These are phyloP conservation scores for Aspergillus baeticus DNA, from an alignment of 495 filamentous ascomycete genomes.

Conservation along the genomic window DNA sequence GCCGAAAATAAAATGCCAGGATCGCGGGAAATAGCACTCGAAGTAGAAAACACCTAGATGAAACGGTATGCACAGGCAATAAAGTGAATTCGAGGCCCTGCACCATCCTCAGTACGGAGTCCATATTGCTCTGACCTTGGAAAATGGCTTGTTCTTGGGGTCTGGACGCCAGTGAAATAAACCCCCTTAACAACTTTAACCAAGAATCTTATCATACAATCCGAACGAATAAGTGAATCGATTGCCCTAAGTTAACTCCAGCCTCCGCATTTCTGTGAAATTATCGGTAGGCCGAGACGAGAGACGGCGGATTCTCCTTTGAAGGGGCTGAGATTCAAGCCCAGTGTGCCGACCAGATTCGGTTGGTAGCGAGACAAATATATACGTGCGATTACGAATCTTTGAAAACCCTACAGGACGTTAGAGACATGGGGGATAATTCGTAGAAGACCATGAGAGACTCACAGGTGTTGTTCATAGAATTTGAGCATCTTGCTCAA, in stretches of 20 bases:
- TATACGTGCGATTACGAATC: constrained; percentile 16
- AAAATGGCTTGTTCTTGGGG: background rate
- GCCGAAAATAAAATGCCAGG: background rate
- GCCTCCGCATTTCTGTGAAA: background rate
- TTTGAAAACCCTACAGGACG: constrained; percentile 36
- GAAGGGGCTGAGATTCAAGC: background rate
- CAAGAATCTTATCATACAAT: constrained; percentile 2
- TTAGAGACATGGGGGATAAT: background rate
- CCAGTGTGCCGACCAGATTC: background rate
- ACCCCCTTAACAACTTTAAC: background rate
- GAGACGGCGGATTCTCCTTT: background rate
- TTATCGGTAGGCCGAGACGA: background rate
- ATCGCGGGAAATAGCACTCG: background rate
- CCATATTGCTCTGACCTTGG: background rate
- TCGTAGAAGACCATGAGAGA: background rate
- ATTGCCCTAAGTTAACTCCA: background rate
- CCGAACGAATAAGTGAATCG: background rate
- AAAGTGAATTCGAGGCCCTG: background rate
- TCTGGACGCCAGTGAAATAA: background rate
- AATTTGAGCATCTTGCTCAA: constrained; percentile 43
- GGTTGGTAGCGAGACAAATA: background rate
- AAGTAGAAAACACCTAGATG: background rate
- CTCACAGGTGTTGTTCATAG: constrained; percentile 48
- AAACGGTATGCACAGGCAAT: background rate
- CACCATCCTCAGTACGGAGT: background rate